Percentiles rank a stretch among this genome's conserved stretches.
These are phyloP conservation scores for Stephania cephalantha DNA, from an alignment of 164 flowering plant genomes.

Conservation along the genomic window DNA sequence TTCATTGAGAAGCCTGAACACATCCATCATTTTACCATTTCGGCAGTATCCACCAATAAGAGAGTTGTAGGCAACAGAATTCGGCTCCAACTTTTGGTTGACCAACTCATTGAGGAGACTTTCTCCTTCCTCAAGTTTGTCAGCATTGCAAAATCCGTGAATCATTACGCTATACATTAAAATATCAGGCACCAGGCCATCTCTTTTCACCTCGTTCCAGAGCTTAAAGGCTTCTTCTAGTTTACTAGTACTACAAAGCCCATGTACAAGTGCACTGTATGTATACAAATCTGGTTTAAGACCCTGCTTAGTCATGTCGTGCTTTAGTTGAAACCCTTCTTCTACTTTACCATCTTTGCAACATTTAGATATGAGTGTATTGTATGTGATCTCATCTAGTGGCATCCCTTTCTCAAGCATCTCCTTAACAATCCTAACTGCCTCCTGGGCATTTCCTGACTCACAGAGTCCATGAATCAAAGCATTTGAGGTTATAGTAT, in stretches of 20 bases:
- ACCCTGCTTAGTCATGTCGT: slow-evolving; percentile 51
- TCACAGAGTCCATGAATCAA: slow-evolving; percentile 56
- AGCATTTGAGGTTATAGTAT: slow-evolving; percentile 61
- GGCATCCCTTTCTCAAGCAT: slow-evolving; percentile 44
- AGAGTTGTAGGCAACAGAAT: slow-evolving; percentile 50
- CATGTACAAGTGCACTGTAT: slow-evolving; percentile 48
- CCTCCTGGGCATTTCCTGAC: slow-evolving; percentile 43
- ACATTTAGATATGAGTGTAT: slow-evolving; percentile 45
- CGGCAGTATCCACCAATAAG: slow-evolving; percentile 51
- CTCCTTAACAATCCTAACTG: slow-evolving; percentile 36
- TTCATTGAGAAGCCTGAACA: slow-evolving; percentile 42
- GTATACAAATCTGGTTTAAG: slow-evolving; percentile 49
- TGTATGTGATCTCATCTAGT: slow-evolving; percentile 49
- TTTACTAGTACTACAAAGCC: slow-evolving; percentile 39
- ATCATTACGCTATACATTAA: slow-evolving; percentile 50
- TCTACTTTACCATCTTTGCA: slow-evolving; percentile 53
- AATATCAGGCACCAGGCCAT: slow-evolving; percentile 39
- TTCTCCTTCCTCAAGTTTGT: slow-evolving; percentile 45
- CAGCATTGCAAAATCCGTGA: slow-evolving; percentile 56
- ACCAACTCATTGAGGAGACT: slow-evolving; percentile 39
- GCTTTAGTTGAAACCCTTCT: slow-evolving; percentile 47
- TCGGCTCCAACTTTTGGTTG: slow-evolving; percentile 33
- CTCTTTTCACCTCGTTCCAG: slow-evolving; percentile 44
- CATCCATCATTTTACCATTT: slow-evolving; percentile 40
- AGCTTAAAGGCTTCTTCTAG: slow-evolving; percentile 53